Percentiles rank a stretch among this genome's conserved stretches.
Conservation (phyloP, 2,329 filamentous ascomycete species). For the Penicillium occitanis region DNA sequence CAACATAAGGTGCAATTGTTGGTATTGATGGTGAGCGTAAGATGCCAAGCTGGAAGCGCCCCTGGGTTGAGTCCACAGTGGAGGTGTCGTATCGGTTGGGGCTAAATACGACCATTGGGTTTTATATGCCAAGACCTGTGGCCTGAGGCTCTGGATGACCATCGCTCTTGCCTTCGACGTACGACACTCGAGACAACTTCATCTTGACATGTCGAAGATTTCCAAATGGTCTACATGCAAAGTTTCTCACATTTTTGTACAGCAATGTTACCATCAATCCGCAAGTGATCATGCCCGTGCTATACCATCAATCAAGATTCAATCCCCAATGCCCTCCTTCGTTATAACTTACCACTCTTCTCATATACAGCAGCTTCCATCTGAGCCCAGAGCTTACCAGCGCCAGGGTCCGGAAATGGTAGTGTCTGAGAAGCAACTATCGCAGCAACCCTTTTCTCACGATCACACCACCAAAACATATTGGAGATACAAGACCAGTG, state of each 20-base stretch:
- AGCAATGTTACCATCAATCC: neutral
- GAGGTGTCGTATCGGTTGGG: neutral
- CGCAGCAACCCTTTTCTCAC: neutral
- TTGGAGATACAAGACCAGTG: neutral
- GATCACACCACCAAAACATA: neutral
- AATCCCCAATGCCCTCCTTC: neutral
- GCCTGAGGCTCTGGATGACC: neutral
- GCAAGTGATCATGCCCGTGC: neutral
- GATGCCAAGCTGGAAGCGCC: neutral
- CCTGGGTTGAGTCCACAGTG: neutral
- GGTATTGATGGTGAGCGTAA: neutral
- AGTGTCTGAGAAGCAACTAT: neutral
- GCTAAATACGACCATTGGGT: neutral
- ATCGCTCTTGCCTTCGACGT: neutral
- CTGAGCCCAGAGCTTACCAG: neutral
- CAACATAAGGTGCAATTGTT: neutral
- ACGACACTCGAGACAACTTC: neutral
- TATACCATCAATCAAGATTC: neutral
- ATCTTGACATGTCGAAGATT: neutral
- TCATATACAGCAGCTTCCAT: neutral
- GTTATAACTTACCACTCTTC: neutral
- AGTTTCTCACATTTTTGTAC: neutral
- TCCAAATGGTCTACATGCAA: neutral
- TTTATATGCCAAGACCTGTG: conserved; percentile 1
- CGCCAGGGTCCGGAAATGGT: neutral